Base-by-base conservation (phyloP, 331 rosid genomes). In the Pyrus hybrid region DNA sequence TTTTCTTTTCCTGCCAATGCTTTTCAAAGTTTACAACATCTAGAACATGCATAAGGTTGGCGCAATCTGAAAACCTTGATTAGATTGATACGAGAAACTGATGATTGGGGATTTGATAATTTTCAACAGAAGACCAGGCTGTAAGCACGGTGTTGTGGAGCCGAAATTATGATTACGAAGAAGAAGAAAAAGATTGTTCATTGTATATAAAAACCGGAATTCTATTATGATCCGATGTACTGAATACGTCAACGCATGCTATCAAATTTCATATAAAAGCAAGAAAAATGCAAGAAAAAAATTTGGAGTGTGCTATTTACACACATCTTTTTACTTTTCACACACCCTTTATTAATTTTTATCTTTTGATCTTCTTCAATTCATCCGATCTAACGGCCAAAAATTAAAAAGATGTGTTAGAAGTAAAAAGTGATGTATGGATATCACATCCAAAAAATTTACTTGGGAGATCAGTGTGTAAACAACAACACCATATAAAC, bases 351-450 rank as follows among this genome's bases (percentile, higher is more conserved):
- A 1, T 35, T 35, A 35, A 35, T 35, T 35, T 35, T 8, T 35
- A 8, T 0, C 8, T 1, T 8, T 35, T 8, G 4, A 35, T 35
- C 0, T 35, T 35, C 3, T 37, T 37, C 3, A 37, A 37, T 37
- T 37, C 1, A 37, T 37, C 9, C 1, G 0, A 37, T 37, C 4
- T 4, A 0, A 9, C 1, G 2, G 1, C 4, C 0, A 13, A 37
- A 37, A 37, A 3, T 37, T 9, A 37, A 9, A 1, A 37, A 4
- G 13, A 9, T 0, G 4, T 9, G 13, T 37, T 12, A 37, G 0
- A 37, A 37, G 3, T 37, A 9, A 37, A 37, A 37, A 9, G 8
- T 8, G 1, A 37, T 37, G 9, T 1, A 3, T 37, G 13, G 43
- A 37, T n/a, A n/a, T n/a, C n/a, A n/a, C n/a, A n/a, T n/a, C n/a